These are phyloP conservation scores for Xylariales sp. DNA, from an alignment of 2,329 filamentous ascomycete species.

Conservation along the genomic window DNA sequence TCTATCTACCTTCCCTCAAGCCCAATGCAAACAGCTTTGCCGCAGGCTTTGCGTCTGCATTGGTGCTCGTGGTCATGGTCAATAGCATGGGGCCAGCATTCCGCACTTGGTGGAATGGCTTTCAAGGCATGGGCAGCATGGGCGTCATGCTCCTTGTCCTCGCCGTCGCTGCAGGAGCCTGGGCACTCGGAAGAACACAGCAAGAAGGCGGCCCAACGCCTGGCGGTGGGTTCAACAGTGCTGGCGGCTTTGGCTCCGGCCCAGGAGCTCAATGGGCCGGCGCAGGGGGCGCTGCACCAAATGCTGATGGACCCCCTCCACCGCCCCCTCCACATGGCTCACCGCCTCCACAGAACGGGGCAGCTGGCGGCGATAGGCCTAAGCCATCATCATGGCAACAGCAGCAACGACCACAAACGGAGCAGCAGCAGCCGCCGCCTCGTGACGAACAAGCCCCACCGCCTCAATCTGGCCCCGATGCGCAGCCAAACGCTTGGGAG, in stretches of 20 bases:
- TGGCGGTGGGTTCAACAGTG: slow-evolving; percentile 13
- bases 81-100: slow-evolving; percentile 69
- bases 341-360: slow-evolving; percentile 19
- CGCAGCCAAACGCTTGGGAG: slow-evolving; percentile 54
- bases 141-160: slow-evolving; percentile 69
- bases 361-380: slow-evolving; percentile 23
- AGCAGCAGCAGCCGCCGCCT: slow-evolving; percentile 9
- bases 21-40: slow-evolving; percentile 88
- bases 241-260: slow-evolving; percentile 17
- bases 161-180: slow-evolving; percentile 71
- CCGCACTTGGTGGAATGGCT: slow-evolving; percentile 66
- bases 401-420: slow-evolving; percentile 20
- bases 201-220: slow-evolving; percentile 34
- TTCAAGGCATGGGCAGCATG: slow-evolving; percentile 67
- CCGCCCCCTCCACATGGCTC: slow-evolving; percentile 31
- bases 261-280: slow-evolving; percentile 12
- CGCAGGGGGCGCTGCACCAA: slow-evolving; percentile 14
- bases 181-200: slow-evolving; percentile 68
- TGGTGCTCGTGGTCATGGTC: slow-evolving; percentile 70
- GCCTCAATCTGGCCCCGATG: slow-evolving; percentile 13
- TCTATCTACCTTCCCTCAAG: slow-evolving; percentile 88
- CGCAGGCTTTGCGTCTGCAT: slow-evolving; percentile 75
- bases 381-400: slow-evolving; percentile 35
- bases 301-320: slow-evolving; percentile 24
- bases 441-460: slow-evolving; percentile 7